These are phyloP conservation scores for Kodamaea restingae DNA, from an alignment of 805 yeast species.

Conservation along the genomic window DNA sequence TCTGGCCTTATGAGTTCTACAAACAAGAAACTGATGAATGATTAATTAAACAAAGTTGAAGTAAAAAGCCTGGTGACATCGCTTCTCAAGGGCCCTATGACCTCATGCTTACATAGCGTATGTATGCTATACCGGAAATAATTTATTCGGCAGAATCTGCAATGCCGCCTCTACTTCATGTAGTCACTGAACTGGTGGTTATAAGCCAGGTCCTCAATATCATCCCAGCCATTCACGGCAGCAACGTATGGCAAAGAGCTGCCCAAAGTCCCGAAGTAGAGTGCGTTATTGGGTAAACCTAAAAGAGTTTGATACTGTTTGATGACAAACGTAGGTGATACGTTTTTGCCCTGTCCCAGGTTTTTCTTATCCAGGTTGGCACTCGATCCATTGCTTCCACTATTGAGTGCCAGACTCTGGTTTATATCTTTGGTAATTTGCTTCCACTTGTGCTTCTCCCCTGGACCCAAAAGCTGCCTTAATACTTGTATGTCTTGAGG, in stretches of 20 bases:
- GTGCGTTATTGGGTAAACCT: conserved; percentile 49
- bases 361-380: conserved; percentile 9
- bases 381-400: background rate
- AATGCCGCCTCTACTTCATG: conserved; percentile 8
- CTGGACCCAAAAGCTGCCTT: conserved; percentile 44
- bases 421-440: conserved; percentile 42
- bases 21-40: background rate
- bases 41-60: background rate
- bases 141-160: too few relatives aligned
- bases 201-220: conserved; percentile 14
- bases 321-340: conserved; percentile 50
- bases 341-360: conserved; percentile 28
- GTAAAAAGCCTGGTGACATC: too few relatives aligned
- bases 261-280: conserved; percentile 42
- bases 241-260: conserved; percentile 54
- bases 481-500: conserved; percentile 45
- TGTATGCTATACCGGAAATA: too few relatives aligned
- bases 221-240: conserved; percentile 43
- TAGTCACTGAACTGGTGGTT: conserved; percentile 15
- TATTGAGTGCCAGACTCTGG: conserved; percentile 9
- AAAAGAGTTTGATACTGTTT: conserved; percentile 52
- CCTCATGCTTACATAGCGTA: too few relatives aligned
- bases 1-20: too few relatives aligned
- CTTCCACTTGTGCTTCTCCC: conserved; percentile 59
- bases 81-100: too few relatives aligned